Conservation (phyloP, 257 asterid genomes). For the Salvia hispanica region DNA sequence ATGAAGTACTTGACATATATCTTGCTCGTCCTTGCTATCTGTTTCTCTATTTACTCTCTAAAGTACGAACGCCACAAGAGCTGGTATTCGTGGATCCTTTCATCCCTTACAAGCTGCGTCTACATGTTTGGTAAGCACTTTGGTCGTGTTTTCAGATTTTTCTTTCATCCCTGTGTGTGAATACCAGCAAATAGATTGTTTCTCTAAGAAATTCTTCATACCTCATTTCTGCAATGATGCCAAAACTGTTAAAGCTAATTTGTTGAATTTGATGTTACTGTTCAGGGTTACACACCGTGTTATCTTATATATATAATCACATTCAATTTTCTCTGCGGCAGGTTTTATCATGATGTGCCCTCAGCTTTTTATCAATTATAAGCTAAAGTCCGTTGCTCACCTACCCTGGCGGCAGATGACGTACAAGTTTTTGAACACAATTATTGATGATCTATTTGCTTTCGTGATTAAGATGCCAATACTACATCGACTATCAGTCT, state of each 20-base stretch:
- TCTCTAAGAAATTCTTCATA: neutral
- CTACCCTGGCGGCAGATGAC: slow-evolving; percentile 99
- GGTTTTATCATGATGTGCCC: slow-evolving; percentile 99
- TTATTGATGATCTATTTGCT: slow-evolving; percentile 97
- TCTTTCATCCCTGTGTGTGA: neutral
- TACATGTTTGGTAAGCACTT: slow-evolving; percentile 88
- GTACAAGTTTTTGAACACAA: slow-evolving; percentile 89
- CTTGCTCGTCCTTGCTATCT: slow-evolving; percentile 67
- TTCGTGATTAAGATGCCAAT: slow-evolving; percentile 95
- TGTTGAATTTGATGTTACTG: no score
- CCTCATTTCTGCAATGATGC: slow-evolving; percentile 19
- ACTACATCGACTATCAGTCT: slow-evolving; percentile 93
- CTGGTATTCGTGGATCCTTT: slow-evolving; percentile 98
- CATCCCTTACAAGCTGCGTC: slow-evolving; percentile 97
- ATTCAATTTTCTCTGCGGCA: slow-evolving; percentile 42
- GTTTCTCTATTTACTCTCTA: slow-evolving; percentile 87
- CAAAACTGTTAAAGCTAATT: neutral
- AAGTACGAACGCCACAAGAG: slow-evolving; percentile 95
- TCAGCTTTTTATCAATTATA: slow-evolving; percentile 88
- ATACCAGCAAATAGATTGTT: neutral
- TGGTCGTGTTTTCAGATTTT: slow-evolving; percentile 26
- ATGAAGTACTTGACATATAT: slow-evolving; percentile 96
- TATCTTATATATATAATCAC: neutral
- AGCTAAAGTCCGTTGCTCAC: slow-evolving; percentile 94
- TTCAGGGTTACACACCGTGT: no score